phyloP scores from a whole-genome alignment of 2,329 filamentous ascomycete genomes.

The Sporothrix protearum region DNA sequence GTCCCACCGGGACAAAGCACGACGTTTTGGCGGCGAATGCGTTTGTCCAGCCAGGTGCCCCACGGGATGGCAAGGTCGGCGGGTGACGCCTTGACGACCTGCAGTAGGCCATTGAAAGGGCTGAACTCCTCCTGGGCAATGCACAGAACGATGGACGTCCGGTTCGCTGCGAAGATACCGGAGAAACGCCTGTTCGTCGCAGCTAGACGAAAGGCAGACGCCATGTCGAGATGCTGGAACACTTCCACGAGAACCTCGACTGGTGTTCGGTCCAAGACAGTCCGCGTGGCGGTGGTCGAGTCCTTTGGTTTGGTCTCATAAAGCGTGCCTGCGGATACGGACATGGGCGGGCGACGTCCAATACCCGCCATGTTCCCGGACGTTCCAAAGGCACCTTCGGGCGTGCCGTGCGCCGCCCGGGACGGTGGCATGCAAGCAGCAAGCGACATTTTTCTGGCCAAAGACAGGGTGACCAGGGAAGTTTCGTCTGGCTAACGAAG shows the following conservation, averaged over 20 bases:
- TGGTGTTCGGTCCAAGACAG: conserved; percentile 36
- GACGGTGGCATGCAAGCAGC: conserved; percentile 22
- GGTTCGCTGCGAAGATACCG: conserved; percentile 42
- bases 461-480: background rate
- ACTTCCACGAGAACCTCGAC: conserved; percentile 49
- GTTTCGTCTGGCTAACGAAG: background rate
- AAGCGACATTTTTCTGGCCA: conserved; percentile 19
- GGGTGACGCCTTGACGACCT: conserved; percentile 44
- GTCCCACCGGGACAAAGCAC: conserved; percentile 28
- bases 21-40: conserved; percentile 38
- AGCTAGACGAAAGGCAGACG: conserved; percentile 41
- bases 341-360: background rate
- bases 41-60: conserved; percentile 40
- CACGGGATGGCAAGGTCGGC: conserved; percentile 37
- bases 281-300: conserved; percentile 27
- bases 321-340: background rate
- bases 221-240: conserved; percentile 44
- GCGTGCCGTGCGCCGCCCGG: background rate
- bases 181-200: conserved; percentile 39
- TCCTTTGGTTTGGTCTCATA: background rate
- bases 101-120: conserved; percentile 47
- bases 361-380: background rate
- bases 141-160: conserved; percentile 42
- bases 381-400: background rate
- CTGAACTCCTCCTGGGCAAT: conserved; percentile 43